A percentile compares a stretch with the other conserved stretches of the same genome.
Conservation (phyloP, 805 yeast species). For the Jamesozyma spencerorum region DNA sequence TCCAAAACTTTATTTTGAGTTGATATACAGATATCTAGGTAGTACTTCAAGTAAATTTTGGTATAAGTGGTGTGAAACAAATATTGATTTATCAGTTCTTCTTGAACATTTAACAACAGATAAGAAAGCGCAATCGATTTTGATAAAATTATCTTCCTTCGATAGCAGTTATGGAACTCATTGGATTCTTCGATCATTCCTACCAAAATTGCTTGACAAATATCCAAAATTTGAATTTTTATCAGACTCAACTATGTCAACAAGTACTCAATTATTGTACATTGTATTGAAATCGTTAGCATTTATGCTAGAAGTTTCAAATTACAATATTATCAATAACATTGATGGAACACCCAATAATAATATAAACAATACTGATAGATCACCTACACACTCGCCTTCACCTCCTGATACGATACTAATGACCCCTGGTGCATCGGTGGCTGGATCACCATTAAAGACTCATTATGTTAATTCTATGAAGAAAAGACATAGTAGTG, state of each 20-base stretch:
- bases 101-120: constrained; percentile 5
- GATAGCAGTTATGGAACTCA: constrained; percentile 2
- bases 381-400: not conserved
- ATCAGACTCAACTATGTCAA: not conserved
- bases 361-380: not conserved
- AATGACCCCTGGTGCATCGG: constrained; percentile 4
- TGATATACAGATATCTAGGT: constrained; percentile 17
- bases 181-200: constrained; percentile 15
- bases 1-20: constrained; percentile 12
- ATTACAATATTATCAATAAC: constrained; percentile 3
- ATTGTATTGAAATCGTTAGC: constrained; percentile 21
- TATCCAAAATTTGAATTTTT: not conserved
- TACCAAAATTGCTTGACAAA: constrained; percentile 5
- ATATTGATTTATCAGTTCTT: constrained; percentile 10
- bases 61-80: constrained; percentile 22
- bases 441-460: constrained; percentile 1
- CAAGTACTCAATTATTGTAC: constrained; percentile 12
- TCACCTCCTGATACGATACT: constrained; percentile 2
- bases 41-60: constrained; percentile 17
- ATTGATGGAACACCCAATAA: not conserved
- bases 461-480: not conserved
- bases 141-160: constrained; percentile 17
- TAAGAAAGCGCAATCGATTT: constrained; percentile 19
- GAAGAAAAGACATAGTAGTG: not conserved
- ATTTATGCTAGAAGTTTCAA: constrained; percentile 12